Evolutionary conservation across 306 rosid species (phyloP).

Genomic region (Spatholobus suberectus): DNA sequence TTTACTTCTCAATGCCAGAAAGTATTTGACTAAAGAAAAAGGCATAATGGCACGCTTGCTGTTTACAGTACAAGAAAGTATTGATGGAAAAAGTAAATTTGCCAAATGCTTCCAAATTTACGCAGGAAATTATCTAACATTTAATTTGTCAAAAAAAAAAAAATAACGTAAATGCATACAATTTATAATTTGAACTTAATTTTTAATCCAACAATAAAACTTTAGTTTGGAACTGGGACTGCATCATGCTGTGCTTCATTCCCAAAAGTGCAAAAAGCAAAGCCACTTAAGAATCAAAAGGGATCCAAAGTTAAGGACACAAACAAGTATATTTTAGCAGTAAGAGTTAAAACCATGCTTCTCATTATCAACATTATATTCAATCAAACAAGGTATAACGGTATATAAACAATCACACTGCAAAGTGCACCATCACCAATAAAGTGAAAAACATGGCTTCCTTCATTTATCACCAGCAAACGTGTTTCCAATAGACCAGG

Average conservation of each 20-base stretch:
- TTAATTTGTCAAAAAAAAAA: background rate
- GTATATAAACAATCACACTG: slow-evolving; percentile 30
- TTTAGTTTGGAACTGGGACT: background rate
- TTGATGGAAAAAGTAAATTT: background rate
- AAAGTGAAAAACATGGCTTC: slow-evolving; percentile 26
- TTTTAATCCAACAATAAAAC: background rate
- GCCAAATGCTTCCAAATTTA: background rate
- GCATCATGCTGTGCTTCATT: background rate
- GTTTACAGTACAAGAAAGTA: background rate
- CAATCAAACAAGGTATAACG: slow-evolving; percentile 26
- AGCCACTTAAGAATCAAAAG: background rate
- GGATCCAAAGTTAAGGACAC: background rate
- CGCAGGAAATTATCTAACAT: background rate
- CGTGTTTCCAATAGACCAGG: slow-evolving; percentile 33
- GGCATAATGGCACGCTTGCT: background rate
- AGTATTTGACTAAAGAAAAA: background rate
- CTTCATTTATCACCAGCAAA: slow-evolving; percentile 39
- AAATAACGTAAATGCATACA: background rate
- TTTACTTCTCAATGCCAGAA: background rate
- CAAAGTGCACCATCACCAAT: slow-evolving; percentile 10
- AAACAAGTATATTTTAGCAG: background rate
- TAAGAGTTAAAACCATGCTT: slow-evolving; percentile 15
- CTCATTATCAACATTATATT: slow-evolving; percentile 33
- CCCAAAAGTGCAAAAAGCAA: background rate
- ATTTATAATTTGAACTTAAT: background rate